Percentiles rank a stretch among this genome's conserved stretches.
Evolutionary conservation across 371 early-diverging fungal species (phyloP).

Genomic region (Mortierella sp.): DNA sequence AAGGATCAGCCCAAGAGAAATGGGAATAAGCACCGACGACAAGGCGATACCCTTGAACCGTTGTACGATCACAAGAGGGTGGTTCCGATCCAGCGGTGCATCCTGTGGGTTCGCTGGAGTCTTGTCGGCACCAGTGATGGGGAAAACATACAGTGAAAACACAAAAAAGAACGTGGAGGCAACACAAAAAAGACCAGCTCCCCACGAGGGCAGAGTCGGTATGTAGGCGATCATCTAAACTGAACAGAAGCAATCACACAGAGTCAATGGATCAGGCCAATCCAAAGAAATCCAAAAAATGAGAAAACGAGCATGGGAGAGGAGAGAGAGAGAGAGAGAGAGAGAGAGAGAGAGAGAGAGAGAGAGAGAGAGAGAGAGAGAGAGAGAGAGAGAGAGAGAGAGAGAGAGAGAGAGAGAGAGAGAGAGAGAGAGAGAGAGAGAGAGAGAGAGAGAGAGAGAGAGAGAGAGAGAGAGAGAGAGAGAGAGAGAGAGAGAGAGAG

Average conservation of each 20-base stretch:
- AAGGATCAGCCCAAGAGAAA: constrained; percentile 37
- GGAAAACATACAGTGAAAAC: constrained; percentile 33
- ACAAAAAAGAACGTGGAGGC: constrained; percentile 33
- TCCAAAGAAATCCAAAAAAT: background rate
- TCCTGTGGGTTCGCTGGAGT: background rate
- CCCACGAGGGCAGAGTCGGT: constrained; percentile 28
- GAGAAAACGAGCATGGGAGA: background rate
- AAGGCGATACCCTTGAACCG: constrained; percentile 36
- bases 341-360: background rate
- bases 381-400: background rate
- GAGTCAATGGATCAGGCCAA: constrained; percentile 2
- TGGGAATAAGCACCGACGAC: constrained; percentile 15
- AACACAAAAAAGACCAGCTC: constrained; percentile 36
- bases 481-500: background rate
- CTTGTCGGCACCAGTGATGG: background rate
- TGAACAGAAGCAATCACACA: background rate
- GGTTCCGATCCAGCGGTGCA: constrained; percentile 22
- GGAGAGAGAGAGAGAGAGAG: background rate
- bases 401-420: constrained; percentile 6
- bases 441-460: background rate
- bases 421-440: background rate
- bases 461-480: background rate
- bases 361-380: background rate
- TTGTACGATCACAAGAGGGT: constrained; percentile 40
- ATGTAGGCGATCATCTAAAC: constrained; percentile 15